Conservation (phyloP, 768 basidiomycete genomes). For the Coprinopsis sp. region DNA sequence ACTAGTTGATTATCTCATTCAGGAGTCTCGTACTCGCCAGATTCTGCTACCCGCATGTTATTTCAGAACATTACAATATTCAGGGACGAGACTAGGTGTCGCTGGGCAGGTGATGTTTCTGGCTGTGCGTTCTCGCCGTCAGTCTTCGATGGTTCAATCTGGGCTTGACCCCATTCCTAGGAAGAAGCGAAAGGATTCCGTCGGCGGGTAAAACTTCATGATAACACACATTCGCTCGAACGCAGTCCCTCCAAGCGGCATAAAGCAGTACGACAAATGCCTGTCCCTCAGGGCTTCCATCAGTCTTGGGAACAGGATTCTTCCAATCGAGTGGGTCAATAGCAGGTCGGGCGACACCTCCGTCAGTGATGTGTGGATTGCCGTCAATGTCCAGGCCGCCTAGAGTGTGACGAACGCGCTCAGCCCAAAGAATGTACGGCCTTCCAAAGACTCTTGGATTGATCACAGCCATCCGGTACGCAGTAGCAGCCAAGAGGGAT, state of each 20-base stretch:
- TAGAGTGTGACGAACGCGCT: slow-evolving; percentile 23
- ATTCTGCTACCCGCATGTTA: too few relatives aligned
- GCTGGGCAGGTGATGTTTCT: too few relatives aligned
- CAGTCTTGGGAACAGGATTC: slow-evolving; percentile 29
- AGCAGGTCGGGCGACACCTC: slow-evolving; percentile 31
- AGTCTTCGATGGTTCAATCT: too few relatives aligned
- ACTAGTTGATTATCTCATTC: too few relatives aligned
- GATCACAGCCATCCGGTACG: slow-evolving; percentile 38
- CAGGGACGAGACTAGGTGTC: too few relatives aligned
- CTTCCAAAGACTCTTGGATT: slow-evolving; percentile 24
- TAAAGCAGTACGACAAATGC: slow-evolving; percentile 38
- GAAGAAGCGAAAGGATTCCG: too few relatives aligned
- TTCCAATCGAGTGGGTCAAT: slow-evolving; percentile 38
- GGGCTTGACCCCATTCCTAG: too few relatives aligned
- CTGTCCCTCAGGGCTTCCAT: slow-evolving; percentile 38
- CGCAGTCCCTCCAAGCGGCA: slow-evolving; percentile 39
- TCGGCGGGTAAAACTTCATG: background rate
- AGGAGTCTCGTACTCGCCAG: too few relatives aligned
- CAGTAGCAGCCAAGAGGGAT: slow-evolving; percentile 33
- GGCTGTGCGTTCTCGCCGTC: too few relatives aligned
- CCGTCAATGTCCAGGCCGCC: slow-evolving; percentile 18
- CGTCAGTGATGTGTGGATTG: slow-evolving; percentile 23
- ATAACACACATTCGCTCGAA: slow-evolving; percentile 21
- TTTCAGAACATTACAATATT: too few relatives aligned
- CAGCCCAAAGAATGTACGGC: slow-evolving; percentile 34